Percentiles rank a stretch among this genome's conserved stretches.
Evolutionary conservation across 2,329 filamentous ascomycete species (phyloP).

Genomic region (Neopestalotiopsis sp.): DNA sequence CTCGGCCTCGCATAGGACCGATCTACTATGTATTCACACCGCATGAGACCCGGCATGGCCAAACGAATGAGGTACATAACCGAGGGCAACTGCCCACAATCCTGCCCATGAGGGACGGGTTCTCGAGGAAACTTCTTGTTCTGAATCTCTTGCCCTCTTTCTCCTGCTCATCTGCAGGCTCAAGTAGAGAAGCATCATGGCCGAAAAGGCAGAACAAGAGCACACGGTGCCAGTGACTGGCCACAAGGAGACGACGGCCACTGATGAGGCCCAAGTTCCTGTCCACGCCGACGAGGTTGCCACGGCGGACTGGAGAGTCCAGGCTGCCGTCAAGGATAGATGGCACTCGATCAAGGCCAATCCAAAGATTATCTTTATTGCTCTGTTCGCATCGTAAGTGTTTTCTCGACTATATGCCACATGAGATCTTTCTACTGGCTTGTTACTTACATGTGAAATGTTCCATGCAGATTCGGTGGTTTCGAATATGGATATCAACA

Average conservation of each 20-base stretch:
- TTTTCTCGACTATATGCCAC: neutral
- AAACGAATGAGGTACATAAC: neutral
- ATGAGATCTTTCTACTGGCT: neutral
- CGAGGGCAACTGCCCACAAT: neutral
- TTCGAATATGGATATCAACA: slow-evolving; percentile 62
- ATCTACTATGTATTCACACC: neutral
- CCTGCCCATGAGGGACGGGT: neutral
- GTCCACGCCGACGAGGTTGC: slow-evolving; percentile 16
- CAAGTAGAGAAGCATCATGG: neutral
- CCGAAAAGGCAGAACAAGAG: slow-evolving; percentile 11
- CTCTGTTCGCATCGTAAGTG: slow-evolving; percentile 46
- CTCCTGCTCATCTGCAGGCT: neutral
- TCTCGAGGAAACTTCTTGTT: neutral
- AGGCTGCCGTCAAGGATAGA: slow-evolving; percentile 22
- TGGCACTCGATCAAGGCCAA: slow-evolving; percentile 40
- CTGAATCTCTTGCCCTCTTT: neutral
- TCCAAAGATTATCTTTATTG: slow-evolving; percentile 44
- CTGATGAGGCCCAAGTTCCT: neutral
- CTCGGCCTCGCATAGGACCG: neutral
- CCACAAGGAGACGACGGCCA: neutral
- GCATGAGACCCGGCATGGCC: neutral
- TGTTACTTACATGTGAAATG: neutral
- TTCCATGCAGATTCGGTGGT: slow-evolving; percentile 48
- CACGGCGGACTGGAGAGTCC: slow-evolving; percentile 21
- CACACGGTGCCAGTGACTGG: neutral